phyloP scores from a whole-genome alignment of 2,329 filamentous ascomycete genomes.

The Raffaelea arxii region DNA sequence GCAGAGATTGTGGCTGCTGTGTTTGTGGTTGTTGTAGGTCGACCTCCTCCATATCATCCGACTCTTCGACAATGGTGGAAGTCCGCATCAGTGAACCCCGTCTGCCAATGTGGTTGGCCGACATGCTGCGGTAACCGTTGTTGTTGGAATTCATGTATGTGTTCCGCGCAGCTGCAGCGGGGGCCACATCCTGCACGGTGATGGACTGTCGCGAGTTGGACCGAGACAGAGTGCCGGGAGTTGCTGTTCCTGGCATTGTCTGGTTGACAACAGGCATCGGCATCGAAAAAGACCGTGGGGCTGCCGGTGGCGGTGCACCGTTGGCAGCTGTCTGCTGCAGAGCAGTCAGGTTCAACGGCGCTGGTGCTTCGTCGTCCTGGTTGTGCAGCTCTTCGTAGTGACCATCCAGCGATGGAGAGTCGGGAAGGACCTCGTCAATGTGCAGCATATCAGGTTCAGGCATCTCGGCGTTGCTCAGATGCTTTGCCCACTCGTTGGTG shows the following conservation, averaged over 20 bases:
- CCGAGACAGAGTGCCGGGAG: constrained; percentile 8
- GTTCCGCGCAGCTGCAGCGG: background rate
- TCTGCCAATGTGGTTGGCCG: constrained; percentile 12
- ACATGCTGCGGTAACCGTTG: constrained; percentile 15
- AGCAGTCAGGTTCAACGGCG: constrained; percentile 53
- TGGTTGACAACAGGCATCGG: background rate
- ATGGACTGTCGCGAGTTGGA: constrained; percentile 14
- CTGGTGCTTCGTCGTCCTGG: constrained; percentile 37
- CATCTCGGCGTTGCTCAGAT: constrained; percentile 65
- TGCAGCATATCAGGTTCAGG: constrained; percentile 56
- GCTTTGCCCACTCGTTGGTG: constrained; percentile 95
- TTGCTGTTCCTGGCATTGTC: background rate
- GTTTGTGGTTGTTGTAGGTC: background rate
- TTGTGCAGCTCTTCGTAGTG: background rate
- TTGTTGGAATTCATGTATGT: constrained; percentile 8
- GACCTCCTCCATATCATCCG: constrained; percentile 7
- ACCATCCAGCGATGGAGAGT: background rate
- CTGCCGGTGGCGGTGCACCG: constrained; percentile 31
- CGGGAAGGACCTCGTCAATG: constrained; percentile 24
- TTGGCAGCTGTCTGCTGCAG: constrained; percentile 54
- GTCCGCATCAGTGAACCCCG: constrained; percentile 18
- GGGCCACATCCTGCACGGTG: background rate
- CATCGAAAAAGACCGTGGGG: constrained; percentile 18
- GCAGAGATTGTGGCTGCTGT: background rate
- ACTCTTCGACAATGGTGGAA: constrained; percentile 36